Conservation (phyloP, 2,329 filamentous ascomycete genomes). For the Aspergillus udagawae region DNA sequence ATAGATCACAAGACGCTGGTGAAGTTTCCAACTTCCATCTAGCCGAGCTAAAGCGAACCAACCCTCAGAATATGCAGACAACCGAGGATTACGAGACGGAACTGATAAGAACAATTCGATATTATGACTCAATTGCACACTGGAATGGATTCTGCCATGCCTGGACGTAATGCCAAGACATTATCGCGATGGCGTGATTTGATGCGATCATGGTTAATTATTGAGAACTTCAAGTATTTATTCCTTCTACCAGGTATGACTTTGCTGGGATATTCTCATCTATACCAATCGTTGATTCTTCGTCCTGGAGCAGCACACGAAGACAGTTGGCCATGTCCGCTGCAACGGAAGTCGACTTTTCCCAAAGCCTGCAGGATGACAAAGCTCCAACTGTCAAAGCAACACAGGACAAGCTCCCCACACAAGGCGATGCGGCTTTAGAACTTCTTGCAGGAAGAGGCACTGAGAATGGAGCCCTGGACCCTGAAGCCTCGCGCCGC, state of each 20-base stretch:
- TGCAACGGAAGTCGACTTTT: not conserved
- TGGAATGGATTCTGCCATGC: not conserved
- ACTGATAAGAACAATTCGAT: not conserved
- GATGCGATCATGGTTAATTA: not conserved
- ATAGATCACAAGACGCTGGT: no score
- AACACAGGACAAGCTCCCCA: not conserved
- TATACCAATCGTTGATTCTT: not conserved
- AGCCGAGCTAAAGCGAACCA: not conserved
- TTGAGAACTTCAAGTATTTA: not conserved
- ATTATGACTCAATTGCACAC: not conserved
- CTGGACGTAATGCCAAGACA: not conserved
- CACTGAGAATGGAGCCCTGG: not conserved
- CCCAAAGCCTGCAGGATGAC: not conserved
- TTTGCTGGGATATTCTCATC: not conserved
- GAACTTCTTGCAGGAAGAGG: not conserved
- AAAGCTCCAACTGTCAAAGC: not conserved
- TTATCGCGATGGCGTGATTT: not conserved
- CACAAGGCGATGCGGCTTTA: slow-evolving; percentile 4
- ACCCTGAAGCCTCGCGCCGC: slow-evolving; percentile 7
- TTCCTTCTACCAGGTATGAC: not conserved
- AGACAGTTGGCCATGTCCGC: not conserved
- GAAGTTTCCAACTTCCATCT: not conserved
- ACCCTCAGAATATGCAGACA: not conserved
- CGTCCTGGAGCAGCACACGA: not conserved
- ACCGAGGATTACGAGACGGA: not conserved